Base-by-base conservation (phyloP, 306 rosid species). In the Quercus gilva region DNA sequence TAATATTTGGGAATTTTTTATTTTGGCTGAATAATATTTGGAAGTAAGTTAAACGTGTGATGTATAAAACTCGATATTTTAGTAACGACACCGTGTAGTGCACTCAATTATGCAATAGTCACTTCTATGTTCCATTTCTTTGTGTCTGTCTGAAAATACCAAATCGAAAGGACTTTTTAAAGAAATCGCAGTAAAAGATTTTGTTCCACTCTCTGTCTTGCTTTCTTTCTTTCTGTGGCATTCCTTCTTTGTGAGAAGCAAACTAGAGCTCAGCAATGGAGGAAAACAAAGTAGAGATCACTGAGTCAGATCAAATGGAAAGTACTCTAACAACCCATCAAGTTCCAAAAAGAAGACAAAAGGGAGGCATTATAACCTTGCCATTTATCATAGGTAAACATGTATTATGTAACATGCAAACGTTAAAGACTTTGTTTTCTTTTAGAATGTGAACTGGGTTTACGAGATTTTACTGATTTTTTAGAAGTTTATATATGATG, bases 291-390 rank as follows among this genome's bases (percentile, higher is more conserved):
- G 60, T 51, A 76, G 87, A 80, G 31, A 57, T 49, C 58, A 60
- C 84, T 53, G 6, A 23, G 79, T 78, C 79, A 76, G 77, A 67
- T 71, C 74, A 12, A 60, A 59, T 1, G 19, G 84, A 73, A 77
- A 35, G 28, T 18, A 63, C 12, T 18, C 26, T 37, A 7, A 37
- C 45, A 37, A 37, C 10, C 5, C 73, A 81, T 56, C 76, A 57
- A 20, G 31, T 10, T 13, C 56, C 82, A 49, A 71, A 33, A 52
- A 58, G 67, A 28, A 81, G 65, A 11, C 23, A 6, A 17, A 87
- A 78, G 84, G 94, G 94, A 4, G 94, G 97, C 29, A 82, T 90
- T 52, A 80, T 79, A 19, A 90, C 92, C 72, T 88, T 90, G 90
- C 94, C 97, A 12, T 88, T 87, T 76, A 88, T 92, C 2, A 90